Conservation (phyloP, 1,284 basidiomycete genomes). For the Cerioporus squamosus region DNA sequence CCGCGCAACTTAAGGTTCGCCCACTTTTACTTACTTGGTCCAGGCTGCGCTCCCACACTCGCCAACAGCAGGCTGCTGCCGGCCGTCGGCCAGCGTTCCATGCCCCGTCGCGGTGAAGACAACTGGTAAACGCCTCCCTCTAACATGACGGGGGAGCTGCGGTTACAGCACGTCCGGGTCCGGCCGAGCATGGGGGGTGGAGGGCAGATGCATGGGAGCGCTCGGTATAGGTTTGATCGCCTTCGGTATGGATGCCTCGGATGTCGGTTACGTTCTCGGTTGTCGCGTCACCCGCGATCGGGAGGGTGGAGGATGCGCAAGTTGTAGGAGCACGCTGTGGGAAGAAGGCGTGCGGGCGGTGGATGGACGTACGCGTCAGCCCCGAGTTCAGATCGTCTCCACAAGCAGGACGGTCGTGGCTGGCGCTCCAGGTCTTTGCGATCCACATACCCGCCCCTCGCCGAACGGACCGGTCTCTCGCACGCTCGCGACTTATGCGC, state of each 20-base stretch:
- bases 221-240: constrained; percentile 51
- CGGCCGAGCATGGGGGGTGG: constrained; percentile 65
- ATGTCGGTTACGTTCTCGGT: constrained; percentile 35
- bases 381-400: background rate
- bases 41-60: constrained; percentile 85
- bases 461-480: constrained; percentile 21
- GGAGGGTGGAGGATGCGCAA: constrained; percentile 19
- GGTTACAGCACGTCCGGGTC: constrained; percentile 53
- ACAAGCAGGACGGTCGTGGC: background rate
- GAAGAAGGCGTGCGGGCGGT: constrained; percentile 26
- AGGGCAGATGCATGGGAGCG: constrained; percentile 53
- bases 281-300: constrained; percentile 26
- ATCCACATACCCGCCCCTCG: constrained; percentile 12
- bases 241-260: constrained; percentile 38
- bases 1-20: constrained; percentile 27
- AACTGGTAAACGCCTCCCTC: constrained; percentile 65
- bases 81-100: constrained; percentile 65
- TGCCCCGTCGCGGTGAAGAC: constrained; percentile 68
- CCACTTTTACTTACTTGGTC: constrained; percentile 25
- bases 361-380: constrained; percentile 11
- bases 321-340: constrained; percentile 21
- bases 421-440: constrained; percentile 4
- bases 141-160: constrained; percentile 23
- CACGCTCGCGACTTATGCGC: constrained; percentile 14
- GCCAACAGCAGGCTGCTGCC: constrained; percentile 68